phyloP scores from a whole-genome alignment of 768 basidiomycete genomes.

The Lactifluus pinguis region DNA sequence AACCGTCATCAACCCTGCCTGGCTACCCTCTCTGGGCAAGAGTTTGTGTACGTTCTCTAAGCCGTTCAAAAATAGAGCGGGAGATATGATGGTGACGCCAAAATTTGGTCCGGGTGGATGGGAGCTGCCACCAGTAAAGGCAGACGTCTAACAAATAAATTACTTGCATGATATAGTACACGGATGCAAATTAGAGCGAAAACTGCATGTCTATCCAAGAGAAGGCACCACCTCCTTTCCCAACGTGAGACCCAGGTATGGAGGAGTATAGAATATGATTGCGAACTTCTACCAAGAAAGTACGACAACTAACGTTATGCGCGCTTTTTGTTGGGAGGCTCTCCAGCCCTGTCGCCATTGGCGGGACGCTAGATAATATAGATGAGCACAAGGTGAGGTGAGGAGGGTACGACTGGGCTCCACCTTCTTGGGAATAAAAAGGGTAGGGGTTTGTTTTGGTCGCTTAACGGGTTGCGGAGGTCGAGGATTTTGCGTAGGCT shows the following conservation, averaged over 20 bases:
- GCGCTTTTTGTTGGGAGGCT: constrained; percentile 11
- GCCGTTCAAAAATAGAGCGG: constrained; percentile 59
- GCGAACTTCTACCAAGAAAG: not conserved
- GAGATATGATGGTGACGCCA: constrained; percentile 68
- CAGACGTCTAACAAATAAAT: constrained; percentile 12
- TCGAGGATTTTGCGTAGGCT: not conserved
- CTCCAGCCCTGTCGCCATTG: not conserved
- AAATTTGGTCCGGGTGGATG: constrained; percentile 80
- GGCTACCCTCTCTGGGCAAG: constrained; percentile 76
- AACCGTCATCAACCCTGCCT: constrained; percentile 78
- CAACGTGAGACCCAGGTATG: not conserved
- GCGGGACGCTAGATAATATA: constrained; percentile 5
- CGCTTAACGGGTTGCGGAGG: not conserved
- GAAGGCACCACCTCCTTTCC: not conserved
- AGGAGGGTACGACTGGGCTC: not conserved
- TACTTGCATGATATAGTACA: constrained; percentile 11
- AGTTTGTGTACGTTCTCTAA: constrained; percentile 86
- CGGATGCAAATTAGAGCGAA: not conserved
- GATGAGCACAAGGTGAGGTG: constrained; percentile 14
- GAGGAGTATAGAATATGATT: not conserved
- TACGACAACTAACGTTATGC: not conserved
- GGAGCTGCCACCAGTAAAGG: constrained; percentile 68
- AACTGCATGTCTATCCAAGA: not conserved
- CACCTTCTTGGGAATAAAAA: constrained; percentile 24
- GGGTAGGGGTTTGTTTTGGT: constrained; percentile 10